Conservation (phyloP, 148 eudicot species). For the Spergularia bocconei region DNA sequence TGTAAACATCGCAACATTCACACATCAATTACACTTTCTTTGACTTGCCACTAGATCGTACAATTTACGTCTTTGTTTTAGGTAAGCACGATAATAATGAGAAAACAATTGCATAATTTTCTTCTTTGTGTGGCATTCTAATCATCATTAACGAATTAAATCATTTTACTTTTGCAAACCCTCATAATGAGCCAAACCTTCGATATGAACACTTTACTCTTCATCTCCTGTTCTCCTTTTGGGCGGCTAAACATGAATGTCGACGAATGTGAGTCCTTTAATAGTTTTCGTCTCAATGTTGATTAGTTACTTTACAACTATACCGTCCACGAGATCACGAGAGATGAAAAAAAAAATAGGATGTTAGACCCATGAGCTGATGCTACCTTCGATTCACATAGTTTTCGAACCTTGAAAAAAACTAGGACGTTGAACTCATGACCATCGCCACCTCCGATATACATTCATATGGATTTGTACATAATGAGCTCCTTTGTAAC, state of each 20-base stretch:
- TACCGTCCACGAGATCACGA: too few species aligned
- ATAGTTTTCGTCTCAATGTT: too few species aligned
- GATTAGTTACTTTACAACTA: too few species aligned
- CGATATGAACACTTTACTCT: not conserved
- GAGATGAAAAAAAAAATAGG: too few species aligned
- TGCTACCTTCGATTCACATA: too few species aligned
- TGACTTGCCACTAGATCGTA: slow-evolving; percentile 29
- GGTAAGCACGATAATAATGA: too few species aligned
- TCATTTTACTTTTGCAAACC: not conserved
- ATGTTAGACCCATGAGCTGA: too few species aligned
- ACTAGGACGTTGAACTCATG: too few species aligned
- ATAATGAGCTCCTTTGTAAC: too few species aligned
- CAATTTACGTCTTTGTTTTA: not conserved
- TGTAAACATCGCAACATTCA: not conserved
- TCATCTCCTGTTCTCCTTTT: not conserved
- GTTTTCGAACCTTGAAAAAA: too few species aligned
- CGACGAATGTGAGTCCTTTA: not conserved
- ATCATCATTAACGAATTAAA: slow-evolving; percentile 11
- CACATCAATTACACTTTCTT: slow-evolving; percentile 11
- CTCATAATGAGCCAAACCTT: slow-evolving; percentile 1
- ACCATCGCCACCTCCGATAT: too few species aligned
- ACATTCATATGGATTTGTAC: too few species aligned
- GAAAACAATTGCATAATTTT: not conserved
- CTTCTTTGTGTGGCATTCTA: slow-evolving; percentile 5
- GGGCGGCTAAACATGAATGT: slow-evolving; percentile 14